Evolutionary conservation across 805 yeast species (phyloP), one percentile per base, ranked within the genome.

Genomic region (Yarrowia sp.): DNA sequence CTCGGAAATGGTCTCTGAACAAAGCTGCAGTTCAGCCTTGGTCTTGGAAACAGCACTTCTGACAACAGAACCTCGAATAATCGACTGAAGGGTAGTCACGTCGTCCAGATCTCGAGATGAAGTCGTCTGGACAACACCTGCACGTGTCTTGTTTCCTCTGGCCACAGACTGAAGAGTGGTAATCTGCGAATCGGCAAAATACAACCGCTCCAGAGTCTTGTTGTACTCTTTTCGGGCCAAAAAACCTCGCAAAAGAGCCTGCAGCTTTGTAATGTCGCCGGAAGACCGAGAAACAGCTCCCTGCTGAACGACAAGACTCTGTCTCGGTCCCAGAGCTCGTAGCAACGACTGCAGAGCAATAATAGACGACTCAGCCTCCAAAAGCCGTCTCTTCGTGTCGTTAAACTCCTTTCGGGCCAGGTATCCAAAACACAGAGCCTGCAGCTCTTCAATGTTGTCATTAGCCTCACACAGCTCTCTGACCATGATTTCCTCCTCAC

Each of bases 341-440:
- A 54, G 3, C 5, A 54, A n/a, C 2, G 51, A 41, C 24, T 58
- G 63, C 0, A 58, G 41, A 24, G 33, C 30, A 2, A 54, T n/a
- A 8, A 54, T 26, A 0, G 33, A 24, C 6, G 35, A 40, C 38
- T 41, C 63, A 12, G 40, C 21, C 14, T 58, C 41, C 51, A 14
- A 16, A 19, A 58, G 49, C 21, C 21, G 21, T 16, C 14, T 6
- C 9, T 41, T 41, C 4, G n/a, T 58, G 6, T n/a, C 12, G 26
- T 16, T 14, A 24, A 43, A 58, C 24, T 30, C 32, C n/a, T 12
- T 2, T 30, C 97, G 80, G 64, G 83, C 77, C 43, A 84, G 78
- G 0, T 89, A 85, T 19, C 95, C 96, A 68, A 90, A 79, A 17
- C 89, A 81, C 24, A 85, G 75, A 0, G 95, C 83, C 73, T 92